A percentile compares a stretch with the other conserved stretches of the same genome.
phyloP scores from a whole-genome alignment of 805 yeast genomes.

The Candida piceae region DNA sequence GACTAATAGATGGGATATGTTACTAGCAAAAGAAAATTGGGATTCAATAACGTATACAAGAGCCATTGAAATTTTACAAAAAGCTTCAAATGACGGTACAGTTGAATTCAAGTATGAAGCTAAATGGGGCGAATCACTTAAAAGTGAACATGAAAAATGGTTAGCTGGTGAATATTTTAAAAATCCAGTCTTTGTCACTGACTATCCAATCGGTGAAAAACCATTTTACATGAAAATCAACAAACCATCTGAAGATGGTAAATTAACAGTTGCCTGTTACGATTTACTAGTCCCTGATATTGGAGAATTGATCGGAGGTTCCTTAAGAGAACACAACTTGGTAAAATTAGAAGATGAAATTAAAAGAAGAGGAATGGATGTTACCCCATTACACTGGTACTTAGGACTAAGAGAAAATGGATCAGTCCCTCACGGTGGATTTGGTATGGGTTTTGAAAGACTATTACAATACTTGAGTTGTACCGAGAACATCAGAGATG shows the following conservation, averaged over 20 bases:
- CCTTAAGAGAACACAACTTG: slow-evolving; percentile 74
- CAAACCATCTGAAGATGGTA: not conserved
- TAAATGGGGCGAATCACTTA: slow-evolving; percentile 67
- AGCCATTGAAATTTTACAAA: slow-evolving; percentile 55
- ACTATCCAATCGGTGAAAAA: slow-evolving; percentile 74
- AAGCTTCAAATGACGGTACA: slow-evolving; percentile 25
- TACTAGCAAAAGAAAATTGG: slow-evolving; percentile 51
- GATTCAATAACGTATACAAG: slow-evolving; percentile 66
- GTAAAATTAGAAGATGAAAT: slow-evolving; percentile 46
- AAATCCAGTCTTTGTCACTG: slow-evolving; percentile 82
- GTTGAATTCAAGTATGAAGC: slow-evolving; percentile 40
- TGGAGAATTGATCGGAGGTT: slow-evolving; percentile 95
- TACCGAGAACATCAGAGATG: slow-evolving; percentile 78
- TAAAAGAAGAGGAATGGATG: slow-evolving; percentile 48
- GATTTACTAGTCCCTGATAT: slow-evolving; percentile 86
- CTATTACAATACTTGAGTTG: slow-evolving; percentile 68
- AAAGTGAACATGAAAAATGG: slow-evolving; percentile 89
- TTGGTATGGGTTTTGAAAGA: slow-evolving; percentile 92
- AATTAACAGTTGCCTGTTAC: slow-evolving; percentile 75
- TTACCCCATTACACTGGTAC: slow-evolving; percentile 72
- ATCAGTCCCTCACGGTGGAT: slow-evolving; percentile 92
- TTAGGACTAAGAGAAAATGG: slow-evolving; percentile 69
- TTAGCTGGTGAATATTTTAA: slow-evolving; percentile 64
- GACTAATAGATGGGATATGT: slow-evolving; percentile 52
- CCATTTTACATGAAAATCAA: slow-evolving; percentile 88